These are phyloP conservation scores for Neofusicoccum sp. DNA, from an alignment of 2,329 filamentous ascomycete species.

Conservation along the genomic window DNA sequence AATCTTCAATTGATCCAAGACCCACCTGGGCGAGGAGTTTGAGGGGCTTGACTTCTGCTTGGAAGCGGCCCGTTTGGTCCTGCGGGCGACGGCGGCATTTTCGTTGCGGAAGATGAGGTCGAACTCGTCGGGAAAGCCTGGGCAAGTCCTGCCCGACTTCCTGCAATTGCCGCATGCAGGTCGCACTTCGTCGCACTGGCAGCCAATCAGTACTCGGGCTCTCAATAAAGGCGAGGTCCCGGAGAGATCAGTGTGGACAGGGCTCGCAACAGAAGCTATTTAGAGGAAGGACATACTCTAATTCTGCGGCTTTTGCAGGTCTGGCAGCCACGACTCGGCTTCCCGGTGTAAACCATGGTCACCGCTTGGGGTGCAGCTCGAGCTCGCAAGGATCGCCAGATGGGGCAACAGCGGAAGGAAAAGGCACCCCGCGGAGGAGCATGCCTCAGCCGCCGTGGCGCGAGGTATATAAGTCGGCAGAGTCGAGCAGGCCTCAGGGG, in stretches of 20 bases:
- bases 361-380: not conserved
- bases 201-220: constrained; percentile 22
- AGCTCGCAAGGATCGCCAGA: constrained; percentile 13
- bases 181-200: constrained; percentile 68
- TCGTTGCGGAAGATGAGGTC: constrained; percentile 74
- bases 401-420: constrained; percentile 10
- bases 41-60: constrained; percentile 3
- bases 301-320: constrained; percentile 74
- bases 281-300: constrained; percentile 57
- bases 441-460: constrained; percentile 15
- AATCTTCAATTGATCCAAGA: too few species aligned
- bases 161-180: constrained; percentile 67
- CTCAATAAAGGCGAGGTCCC: not conserved
- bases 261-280: not conserved
- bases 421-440: constrained; percentile 9
- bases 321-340: constrained; percentile 62
- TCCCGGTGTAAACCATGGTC: constrained; percentile 44
- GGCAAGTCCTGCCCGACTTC: constrained; percentile 65
- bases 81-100: constrained; percentile 67
- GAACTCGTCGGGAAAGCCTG: constrained; percentile 71
- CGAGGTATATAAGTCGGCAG: constrained; percentile 10
- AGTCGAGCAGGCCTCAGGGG: constrained; percentile 1
- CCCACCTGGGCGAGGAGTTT: constrained; percentile 4
- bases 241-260: not conserved
- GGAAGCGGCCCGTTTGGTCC: constrained; percentile 47